Conservation (phyloP, 2,329 filamentous ascomycete species). For the Colletotrichum noveboracense region DNA sequence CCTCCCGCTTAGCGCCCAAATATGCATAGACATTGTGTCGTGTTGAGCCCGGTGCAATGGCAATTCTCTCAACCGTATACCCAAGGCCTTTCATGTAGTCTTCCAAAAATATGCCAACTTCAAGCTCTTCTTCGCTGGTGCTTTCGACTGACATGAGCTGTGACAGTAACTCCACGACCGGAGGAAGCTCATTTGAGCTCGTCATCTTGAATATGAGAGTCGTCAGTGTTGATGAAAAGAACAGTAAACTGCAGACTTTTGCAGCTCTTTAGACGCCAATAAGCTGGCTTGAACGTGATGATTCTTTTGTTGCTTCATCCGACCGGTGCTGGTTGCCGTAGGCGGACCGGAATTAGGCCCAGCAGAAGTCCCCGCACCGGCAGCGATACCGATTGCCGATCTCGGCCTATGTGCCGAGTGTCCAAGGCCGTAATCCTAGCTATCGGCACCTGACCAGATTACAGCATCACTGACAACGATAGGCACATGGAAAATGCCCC, state of each 20-base stretch:
- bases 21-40: neutral
- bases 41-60: neutral
- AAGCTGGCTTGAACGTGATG: neutral
- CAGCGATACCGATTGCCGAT: neutral
- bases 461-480: rapidly evolving
- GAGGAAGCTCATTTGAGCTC: neutral
- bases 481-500: rapidly evolving
- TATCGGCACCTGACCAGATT: neutral
- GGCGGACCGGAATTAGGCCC: neutral
- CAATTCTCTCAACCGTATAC: neutral
- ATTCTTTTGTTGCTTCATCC: neutral
- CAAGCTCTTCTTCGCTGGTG: neutral
- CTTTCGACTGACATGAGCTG: neutral
- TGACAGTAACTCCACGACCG: neutral
- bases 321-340: neutral
- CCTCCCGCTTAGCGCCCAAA: neutral
- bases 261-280: neutral
- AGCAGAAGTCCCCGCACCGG: neutral
- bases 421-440: neutral
- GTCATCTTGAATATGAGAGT: neutral
- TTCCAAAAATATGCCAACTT: neutral
- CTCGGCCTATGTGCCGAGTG: neutral
- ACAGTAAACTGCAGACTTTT: neutral
- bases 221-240: rapidly evolving
- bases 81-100: neutral